A percentile compares a stretch with the other conserved stretches of the same genome.
phyloP scores from a whole-genome alignment of 2,329 filamentous ascomycete genomes.

The Neofusicoccum sp. region DNA sequence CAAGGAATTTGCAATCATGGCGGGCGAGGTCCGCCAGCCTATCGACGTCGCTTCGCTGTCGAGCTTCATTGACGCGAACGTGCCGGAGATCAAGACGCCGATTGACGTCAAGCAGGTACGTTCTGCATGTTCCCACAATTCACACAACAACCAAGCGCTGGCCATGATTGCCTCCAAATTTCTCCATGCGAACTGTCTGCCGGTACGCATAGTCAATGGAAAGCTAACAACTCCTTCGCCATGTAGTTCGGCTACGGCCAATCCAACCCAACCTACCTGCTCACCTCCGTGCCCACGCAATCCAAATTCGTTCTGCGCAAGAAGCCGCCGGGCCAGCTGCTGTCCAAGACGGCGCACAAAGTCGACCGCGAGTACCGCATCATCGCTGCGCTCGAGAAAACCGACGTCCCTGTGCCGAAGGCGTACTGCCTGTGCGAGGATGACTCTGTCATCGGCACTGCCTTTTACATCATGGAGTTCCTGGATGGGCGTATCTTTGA shows the following conservation, averaged over 20 bases:
- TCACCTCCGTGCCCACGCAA: constrained; percentile 66
- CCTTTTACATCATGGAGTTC: constrained; percentile 98
- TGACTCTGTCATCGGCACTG: constrained; percentile 72
- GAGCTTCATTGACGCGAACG: constrained; percentile 71
- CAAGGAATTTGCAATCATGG: constrained; percentile 57
- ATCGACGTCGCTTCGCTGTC: constrained; percentile 81
- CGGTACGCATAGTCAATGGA: too few relatives aligned
- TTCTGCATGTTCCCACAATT: background rate
- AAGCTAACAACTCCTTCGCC: background rate
- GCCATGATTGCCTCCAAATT: too few relatives aligned
- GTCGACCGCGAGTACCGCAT: constrained; percentile 95
- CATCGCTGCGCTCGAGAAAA: constrained; percentile 75
- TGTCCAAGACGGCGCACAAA: constrained; percentile 91
- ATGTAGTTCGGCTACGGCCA: constrained; percentile 90
- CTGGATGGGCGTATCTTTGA: constrained; percentile 91
- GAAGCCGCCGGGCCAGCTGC: constrained; percentile 91
- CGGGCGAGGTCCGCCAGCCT: constrained; percentile 82
- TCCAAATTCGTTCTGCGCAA: constrained; percentile 86
- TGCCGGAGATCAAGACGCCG: constrained; percentile 80
- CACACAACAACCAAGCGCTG: background rate
- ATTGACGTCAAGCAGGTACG: constrained; percentile 86
- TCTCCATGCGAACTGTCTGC: too few relatives aligned
- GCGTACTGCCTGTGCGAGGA: constrained; percentile 87
- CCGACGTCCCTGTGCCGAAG: constrained; percentile 81
- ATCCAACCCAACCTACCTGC: constrained; percentile 94